Evolutionary conservation across 768 basidiomycete species (phyloP), one percentile per base, ranked within the genome.

Genomic region (Amanita subjunquillea): DNA sequence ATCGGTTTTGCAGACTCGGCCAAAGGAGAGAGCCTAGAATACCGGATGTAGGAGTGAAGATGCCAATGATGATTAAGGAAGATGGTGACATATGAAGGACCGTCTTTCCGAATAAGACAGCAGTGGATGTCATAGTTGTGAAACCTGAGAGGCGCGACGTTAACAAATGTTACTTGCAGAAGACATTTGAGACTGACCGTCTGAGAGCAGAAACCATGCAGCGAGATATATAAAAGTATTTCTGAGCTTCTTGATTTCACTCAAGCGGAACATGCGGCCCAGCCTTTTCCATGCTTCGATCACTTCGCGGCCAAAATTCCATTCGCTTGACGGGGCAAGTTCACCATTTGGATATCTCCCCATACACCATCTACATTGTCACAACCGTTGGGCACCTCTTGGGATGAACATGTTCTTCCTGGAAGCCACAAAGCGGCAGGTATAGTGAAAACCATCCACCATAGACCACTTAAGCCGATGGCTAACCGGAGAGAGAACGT

Each of bases 151-250:
- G 22, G 22, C 13, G 23, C 32, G 15, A 39, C 7, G 10, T 40
- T 22, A 43, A 10, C 4, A 32, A 20, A 17, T 15, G 22, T 10
- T 17, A 8, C 2, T 17, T 4, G n/a, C 17, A 15, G 0, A 44
- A 44, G 25, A 17, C 17, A 32, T 9, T n/a, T 29, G 4, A 23
- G 30, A 45, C 27, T 25, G 49, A 88, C 91, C 90, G 60, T 98
- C 94, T 1, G 88, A 91, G 22, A 98, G 78, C 10, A 98, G 75
- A 64, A 96, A 94, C 93, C 94, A 97, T 0, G 95, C 91, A 4
- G 83, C 78, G 40, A 97, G 82, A 60, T 91, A 97, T 58, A 77
- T 77, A 72, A 94, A 98, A 1, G 93, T 92, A 60, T 91, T 85
- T 29, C 77, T 75, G 13, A 97, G 72, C 49, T 77, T 77, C 63